A percentile compares a stretch with the other conserved stretches of the same genome.
Conservation (phyloP, 148 eudicot species). For the Agrostemma githago region DNA sequence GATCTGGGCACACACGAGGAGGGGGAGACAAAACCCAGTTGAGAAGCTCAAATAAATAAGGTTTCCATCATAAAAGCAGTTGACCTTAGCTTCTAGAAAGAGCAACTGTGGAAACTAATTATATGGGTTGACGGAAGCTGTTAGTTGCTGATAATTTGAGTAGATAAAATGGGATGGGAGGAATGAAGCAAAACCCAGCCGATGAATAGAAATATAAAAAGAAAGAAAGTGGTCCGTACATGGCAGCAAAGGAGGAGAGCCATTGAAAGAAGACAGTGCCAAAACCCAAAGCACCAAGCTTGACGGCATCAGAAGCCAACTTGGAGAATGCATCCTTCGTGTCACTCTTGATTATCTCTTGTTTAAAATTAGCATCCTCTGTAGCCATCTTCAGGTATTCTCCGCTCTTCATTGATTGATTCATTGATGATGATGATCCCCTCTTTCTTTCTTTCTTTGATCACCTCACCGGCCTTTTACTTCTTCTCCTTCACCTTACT, state of each 20-base stretch:
- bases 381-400: slow-evolving; percentile 49
- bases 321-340: slow-evolving; percentile 33
- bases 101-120: background rate
- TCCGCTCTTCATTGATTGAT: background rate
- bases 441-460: background rate
- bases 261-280: slow-evolving; percentile 57
- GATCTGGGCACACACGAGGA: no score
- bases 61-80: no score
- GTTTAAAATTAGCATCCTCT: slow-evolving; percentile 22
- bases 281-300: slow-evolving; percentile 45
- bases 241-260: slow-evolving; percentile 56
- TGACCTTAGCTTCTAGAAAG: no score
- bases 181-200: no score
- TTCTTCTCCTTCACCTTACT: no score
- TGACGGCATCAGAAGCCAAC: slow-evolving; percentile 49
- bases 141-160: no score
- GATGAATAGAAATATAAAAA: no score
- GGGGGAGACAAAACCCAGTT: no score
- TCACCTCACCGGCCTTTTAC: no score
- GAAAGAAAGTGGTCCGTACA: background rate
- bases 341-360: slow-evolving; percentile 27
- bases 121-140: no score
- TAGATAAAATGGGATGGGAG: no score
- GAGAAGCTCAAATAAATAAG: no score
- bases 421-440: background rate